Evolutionary conservation across 805 yeast genomes (phyloP), one percentile per base, ranked within the genome.

Genomic region (Clavispora fructus): DNA sequence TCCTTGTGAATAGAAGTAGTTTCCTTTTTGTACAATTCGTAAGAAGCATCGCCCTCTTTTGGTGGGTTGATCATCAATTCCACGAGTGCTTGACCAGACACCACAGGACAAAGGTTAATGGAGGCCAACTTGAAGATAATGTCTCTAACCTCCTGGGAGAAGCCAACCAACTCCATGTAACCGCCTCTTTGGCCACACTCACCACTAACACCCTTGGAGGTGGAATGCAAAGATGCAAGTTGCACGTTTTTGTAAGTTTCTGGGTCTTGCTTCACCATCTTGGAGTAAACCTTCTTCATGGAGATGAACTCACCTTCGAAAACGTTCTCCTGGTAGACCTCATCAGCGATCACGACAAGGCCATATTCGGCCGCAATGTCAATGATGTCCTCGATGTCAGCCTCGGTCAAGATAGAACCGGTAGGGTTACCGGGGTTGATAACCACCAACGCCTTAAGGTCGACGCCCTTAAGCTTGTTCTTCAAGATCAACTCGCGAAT

Each of bases 161-260:
- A 87, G 1, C 97, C 97, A 10, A 84, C 78, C 7, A 91, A 69
- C 68, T 94, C 99, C 94, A 94, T 87, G 73, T 91, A 94, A 6
- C 99, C 99, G 58, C 98, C 99, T 69, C 99, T 83, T 73, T 94
- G 99, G 50, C 99, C 99, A 77, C 99, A 94, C 69, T 94, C 99
- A 52, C 99, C 99, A 52, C 89, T 79, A 56, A 90, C 89, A 65
- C 99, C 99, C 68, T 94, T 94, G 11, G 98, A 92, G 38, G 96
- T 89, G n/a, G 98, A 90, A 67, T 94, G 98, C 56, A 94, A 72
- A 1, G 98, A 91, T 2, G 95, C 97, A 48, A 94, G 75, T 63
- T 89, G 96, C 35, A 94, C 92, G 50, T 80, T 73, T 41, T 77
- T 77, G 64, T 80, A 92, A 29, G 65, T 56, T 17, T 83, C 83